These are phyloP conservation scores for Mycosarcoma maydis DNA, from an alignment of 1,284 basidiomycete genomes.

Conservation along the genomic window DNA sequence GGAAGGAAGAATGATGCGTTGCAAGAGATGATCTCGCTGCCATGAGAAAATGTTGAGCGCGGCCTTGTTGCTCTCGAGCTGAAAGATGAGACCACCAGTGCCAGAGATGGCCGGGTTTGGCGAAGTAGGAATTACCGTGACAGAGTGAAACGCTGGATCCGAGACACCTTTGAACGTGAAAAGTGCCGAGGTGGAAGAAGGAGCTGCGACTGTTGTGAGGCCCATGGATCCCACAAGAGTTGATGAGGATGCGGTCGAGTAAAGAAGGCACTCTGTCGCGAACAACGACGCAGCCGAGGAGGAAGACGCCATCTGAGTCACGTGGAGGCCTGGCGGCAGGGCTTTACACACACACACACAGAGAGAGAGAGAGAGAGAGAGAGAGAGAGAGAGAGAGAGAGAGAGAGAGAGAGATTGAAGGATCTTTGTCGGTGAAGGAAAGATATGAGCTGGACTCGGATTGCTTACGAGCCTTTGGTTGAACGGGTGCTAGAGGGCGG, in stretches of 20 bases:
- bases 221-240: constrained; percentile 45
- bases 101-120: constrained; percentile 72
- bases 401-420: too few species aligned
- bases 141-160: constrained; percentile 45
- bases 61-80: constrained; percentile 80
- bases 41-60: constrained; percentile 82
- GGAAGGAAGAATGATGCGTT: constrained; percentile 89
- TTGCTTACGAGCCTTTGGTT: too few species aligned
- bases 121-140: constrained; percentile 35
- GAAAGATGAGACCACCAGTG: constrained; percentile 79
- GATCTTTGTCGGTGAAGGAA: too few species aligned
- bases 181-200: constrained; percentile 49
- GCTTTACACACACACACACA: too few species aligned
- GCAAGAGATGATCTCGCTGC: constrained; percentile 74
- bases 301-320: constrained; percentile 24
- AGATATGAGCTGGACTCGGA: too few species aligned
- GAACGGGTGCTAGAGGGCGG: not conserved
- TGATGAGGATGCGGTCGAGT: constrained; percentile 50
- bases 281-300: constrained; percentile 45
- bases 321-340: too few species aligned
- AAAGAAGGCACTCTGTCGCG: constrained; percentile 52
- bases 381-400: too few species aligned
- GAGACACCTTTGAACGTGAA: constrained; percentile 55
- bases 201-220: constrained; percentile 41
- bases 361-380: too few species aligned